Percentiles rank a stretch among this genome's conserved stretches.
Conservation (phyloP, 2,329 filamentous ascomycete genomes). For the Coleophoma crateriformis region DNA sequence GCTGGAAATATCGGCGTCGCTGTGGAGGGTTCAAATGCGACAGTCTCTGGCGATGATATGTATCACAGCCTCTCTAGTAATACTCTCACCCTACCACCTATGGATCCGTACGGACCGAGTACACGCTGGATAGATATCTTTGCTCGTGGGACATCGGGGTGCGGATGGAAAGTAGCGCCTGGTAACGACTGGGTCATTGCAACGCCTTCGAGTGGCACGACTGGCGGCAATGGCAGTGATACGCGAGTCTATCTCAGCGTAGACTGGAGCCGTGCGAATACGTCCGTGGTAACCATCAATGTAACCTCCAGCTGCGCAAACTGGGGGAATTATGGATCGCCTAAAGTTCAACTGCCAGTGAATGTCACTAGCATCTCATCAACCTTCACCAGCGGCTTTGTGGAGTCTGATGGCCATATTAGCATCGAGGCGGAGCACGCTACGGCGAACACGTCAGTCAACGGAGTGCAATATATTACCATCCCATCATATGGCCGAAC, state of each 20-base stretch:
- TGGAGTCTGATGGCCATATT: constrained; percentile 55
- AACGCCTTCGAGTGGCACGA: constrained; percentile 41
- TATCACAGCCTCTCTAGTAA: constrained; percentile 52
- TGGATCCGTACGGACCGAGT: constrained; percentile 52
- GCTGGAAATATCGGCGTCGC: constrained; percentile 59
- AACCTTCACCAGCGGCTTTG: constrained; percentile 51
- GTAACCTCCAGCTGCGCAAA: constrained; percentile 39
- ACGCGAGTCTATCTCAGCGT: constrained; percentile 47
- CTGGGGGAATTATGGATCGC: constrained; percentile 37
- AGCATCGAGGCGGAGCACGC: constrained; percentile 49
- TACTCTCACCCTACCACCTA: constrained; percentile 45
- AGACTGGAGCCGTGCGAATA: constrained; percentile 45
- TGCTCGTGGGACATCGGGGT: constrained; percentile 45
- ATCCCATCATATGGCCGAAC: constrained; percentile 53
- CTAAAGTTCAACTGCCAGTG: constrained; percentile 49
- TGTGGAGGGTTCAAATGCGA: constrained; percentile 61
- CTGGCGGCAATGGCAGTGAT: constrained; percentile 43
- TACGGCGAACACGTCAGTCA: constrained; percentile 34
- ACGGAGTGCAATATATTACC: constrained; percentile 37
- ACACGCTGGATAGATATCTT: constrained; percentile 61
- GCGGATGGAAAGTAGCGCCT: constrained; percentile 45
- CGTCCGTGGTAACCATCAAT: constrained; percentile 44
- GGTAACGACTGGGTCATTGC: constrained; percentile 45
- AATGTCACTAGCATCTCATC: constrained; percentile 40
- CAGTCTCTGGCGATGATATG: constrained; percentile 60